Evolutionary conservation across 2,329 filamentous ascomycete species (phyloP).

Genomic region (Colletotrichum sojae): DNA sequence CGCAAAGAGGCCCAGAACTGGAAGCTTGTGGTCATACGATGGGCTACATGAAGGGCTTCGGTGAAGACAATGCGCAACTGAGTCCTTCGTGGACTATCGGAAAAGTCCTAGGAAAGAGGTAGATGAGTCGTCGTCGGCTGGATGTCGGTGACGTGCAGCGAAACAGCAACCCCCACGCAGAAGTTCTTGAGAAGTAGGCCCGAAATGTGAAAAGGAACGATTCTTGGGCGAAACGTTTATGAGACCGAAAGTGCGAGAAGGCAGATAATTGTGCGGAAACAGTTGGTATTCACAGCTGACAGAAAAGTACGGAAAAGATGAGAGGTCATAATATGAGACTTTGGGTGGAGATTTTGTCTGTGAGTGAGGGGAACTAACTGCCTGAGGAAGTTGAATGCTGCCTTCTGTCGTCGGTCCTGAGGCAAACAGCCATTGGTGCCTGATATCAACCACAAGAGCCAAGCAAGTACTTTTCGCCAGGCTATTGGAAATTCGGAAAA

Average conservation of each 20-base stretch:
- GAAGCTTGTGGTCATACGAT: not conserved
- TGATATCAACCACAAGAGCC: not conserved
- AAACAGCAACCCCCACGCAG: no score
- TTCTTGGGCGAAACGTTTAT: not conserved
- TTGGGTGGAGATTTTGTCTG: constrained; percentile 9
- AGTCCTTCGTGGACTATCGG: no score
- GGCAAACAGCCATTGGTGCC: constrained; percentile 24
- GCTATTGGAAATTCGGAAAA: no score
- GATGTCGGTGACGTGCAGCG: no score
- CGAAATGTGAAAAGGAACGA: no score
- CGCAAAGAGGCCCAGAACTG: constrained; percentile 1
- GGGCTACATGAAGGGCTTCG: not conserved
- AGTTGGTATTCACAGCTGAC: not conserved
- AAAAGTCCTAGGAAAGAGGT: not conserved
- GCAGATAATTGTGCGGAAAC: not conserved
- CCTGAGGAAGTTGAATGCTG: not conserved
- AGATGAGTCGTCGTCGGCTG: not conserved
- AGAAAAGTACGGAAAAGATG: not conserved
- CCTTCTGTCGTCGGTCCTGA: constrained; percentile 8
- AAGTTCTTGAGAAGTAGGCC: no score
- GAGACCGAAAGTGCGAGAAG: not conserved
- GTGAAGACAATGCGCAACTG: not conserved
- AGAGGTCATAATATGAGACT: constrained; percentile 5
- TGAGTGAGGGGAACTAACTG: constrained; percentile 8
- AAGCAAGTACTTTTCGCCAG: no score